phyloP scores from a whole-genome alignment of 73 alveolate genomes.

The Paramecium pentaurelia region DNA sequence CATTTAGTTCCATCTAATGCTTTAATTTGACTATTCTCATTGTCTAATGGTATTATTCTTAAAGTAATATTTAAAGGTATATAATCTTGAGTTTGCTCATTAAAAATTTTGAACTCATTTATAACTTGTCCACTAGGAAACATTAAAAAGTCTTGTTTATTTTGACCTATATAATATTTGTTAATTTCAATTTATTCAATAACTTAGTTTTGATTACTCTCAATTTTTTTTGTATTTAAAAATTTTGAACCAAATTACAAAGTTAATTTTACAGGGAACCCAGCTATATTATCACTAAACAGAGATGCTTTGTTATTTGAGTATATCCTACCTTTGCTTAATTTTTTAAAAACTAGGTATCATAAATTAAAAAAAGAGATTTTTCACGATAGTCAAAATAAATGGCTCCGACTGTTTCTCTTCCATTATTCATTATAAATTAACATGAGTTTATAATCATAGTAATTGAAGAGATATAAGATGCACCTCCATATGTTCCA shows the following conservation, averaged over 20 bases:
- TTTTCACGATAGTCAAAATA: background rate
- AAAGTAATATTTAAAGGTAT: background rate
- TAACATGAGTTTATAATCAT: background rate
- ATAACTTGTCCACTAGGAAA: background rate
- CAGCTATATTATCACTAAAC: background rate
- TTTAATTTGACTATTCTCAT: background rate
- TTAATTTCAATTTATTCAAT: no score
- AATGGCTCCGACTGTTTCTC: background rate
- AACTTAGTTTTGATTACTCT: background rate
- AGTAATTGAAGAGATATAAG: background rate
- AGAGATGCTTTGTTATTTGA: background rate
- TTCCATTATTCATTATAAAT: background rate
- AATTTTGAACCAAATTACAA: no score
- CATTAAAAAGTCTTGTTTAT: no score
- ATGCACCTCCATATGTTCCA: background rate
- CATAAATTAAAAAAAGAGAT: background rate
- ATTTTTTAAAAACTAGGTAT: background rate
- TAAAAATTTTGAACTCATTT: background rate
- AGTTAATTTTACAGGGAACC: background rate
- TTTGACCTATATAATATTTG: background rate
- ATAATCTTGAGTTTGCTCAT: background rate
- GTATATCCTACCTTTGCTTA: background rate
- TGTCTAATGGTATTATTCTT: background rate
- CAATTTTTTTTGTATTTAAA: background rate
- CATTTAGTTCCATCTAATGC: background rate